Conservation (phyloP, 2,329 filamentous ascomycete species). For the Neoarthrinium moseri region DNA sequence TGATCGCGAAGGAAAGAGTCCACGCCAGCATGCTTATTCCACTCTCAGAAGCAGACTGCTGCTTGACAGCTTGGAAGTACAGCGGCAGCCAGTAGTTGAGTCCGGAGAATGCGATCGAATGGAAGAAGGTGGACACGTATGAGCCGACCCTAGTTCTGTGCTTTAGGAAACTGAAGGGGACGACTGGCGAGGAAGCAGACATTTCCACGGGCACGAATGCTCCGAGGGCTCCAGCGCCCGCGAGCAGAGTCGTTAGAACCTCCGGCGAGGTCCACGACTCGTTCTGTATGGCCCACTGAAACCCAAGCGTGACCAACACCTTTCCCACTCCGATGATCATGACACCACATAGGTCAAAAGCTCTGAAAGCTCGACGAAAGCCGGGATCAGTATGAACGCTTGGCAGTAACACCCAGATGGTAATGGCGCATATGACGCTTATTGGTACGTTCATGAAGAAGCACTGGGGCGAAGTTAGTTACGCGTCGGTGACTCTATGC, state of each 20-base stretch:
- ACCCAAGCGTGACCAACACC: background rate
- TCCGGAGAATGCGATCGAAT: background rate
- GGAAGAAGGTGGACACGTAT: constrained; percentile 1
- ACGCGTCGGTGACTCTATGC: background rate
- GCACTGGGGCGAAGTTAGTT: background rate
- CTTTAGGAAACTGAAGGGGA: background rate
- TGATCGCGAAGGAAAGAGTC: constrained; percentile 2
- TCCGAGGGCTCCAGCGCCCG: background rate
- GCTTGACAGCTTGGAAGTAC: constrained; percentile 5
- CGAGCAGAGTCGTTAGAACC: background rate
- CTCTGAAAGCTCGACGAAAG: background rate
- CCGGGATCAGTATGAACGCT: background rate
- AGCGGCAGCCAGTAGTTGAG: constrained; percentile 1
- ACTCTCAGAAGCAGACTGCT: background rate
- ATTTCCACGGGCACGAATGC: background rate
- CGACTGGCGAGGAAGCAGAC: background rate
- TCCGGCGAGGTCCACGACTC: background rate
- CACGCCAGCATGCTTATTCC: constrained; percentile 4
- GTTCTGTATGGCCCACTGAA: constrained; percentile 1
- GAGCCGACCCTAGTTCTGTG: background rate
- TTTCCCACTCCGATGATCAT: background rate
- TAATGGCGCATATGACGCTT: background rate
- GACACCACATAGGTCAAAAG: constrained; percentile 2
- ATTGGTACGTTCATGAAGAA: background rate
- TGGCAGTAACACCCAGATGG: background rate